Conservation (phyloP, 805 yeast genomes). For the Metschnikowia hibisci region DNA sequence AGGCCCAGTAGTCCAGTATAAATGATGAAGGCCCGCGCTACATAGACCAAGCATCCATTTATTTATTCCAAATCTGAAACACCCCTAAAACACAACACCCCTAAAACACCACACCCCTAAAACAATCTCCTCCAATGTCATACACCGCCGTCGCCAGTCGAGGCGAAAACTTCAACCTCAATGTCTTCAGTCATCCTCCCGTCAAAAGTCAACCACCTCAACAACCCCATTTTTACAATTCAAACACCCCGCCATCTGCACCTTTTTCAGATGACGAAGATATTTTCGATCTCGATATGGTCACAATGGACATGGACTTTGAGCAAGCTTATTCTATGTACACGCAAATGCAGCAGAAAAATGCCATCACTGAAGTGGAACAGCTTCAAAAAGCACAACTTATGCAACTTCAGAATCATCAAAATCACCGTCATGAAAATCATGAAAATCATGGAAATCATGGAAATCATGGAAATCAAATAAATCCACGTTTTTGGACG, state of each 20-base stretch:
- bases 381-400: conserved; percentile 37
- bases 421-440: not conserved
- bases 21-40: not conserved
- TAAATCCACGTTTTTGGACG: not conserved
- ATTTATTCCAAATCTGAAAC: not conserved
- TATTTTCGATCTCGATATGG: conserved; percentile 27
- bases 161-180: conserved; percentile 13
- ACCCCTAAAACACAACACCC: not conserved
- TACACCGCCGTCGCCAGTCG: conserved; percentile 17
- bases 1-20: conserved; percentile 3
- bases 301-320: conserved; percentile 41
- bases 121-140: conserved; percentile 12
- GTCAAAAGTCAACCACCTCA: conserved; percentile 5
- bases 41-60: no score
- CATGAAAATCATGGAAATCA: not conserved
- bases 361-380: conserved; percentile 33
- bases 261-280: conserved; percentile 18
- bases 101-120: not conserved
- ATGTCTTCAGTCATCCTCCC: conserved; percentile 14
- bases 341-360: conserved; percentile 35
- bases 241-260: conserved; percentile 4
- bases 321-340: conserved; percentile 44
- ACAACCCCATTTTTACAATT: not conserved
- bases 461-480: not conserved
- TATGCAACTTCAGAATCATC: conserved; percentile 11